Conservation (phyloP, 768 basidiomycete genomes). For the Cubamyces lactineus region DNA sequence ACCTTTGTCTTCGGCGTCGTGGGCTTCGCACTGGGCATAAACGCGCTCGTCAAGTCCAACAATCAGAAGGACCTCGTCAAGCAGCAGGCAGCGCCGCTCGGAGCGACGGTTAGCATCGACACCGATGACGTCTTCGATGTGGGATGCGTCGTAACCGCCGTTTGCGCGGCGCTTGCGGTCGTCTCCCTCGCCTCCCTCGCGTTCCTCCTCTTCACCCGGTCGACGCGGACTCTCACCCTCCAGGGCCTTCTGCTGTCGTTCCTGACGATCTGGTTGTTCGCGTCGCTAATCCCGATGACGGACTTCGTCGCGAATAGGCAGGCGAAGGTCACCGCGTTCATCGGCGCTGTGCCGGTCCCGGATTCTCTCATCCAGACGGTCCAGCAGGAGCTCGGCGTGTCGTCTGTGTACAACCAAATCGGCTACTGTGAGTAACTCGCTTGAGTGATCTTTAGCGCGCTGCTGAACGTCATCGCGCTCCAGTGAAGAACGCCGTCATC, state of each 20-base stretch:
- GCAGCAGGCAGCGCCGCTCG: constrained; percentile 34
- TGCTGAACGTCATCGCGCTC: neutral
- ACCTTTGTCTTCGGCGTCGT: constrained; percentile 36
- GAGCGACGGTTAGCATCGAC: constrained; percentile 42
- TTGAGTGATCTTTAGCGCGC: neutral
- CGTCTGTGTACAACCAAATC: constrained; percentile 48
- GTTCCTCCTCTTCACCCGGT: constrained; percentile 37
- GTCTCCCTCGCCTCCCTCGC: constrained; percentile 29
- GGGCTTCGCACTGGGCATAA: constrained; percentile 34
- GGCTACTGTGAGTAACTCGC: constrained; percentile 46
- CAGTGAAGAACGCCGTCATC: constrained; percentile 54
- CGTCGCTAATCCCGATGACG: constrained; percentile 50
- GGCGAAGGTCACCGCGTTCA: constrained; percentile 48
- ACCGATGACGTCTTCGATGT: constrained; percentile 33
- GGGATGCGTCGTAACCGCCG: constrained; percentile 40
- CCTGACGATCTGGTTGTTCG: constrained; percentile 51
- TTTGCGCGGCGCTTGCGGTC: constrained; percentile 31
- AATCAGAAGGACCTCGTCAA: constrained; percentile 40
- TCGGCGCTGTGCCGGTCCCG: constrained; percentile 44
- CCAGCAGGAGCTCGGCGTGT: constrained; percentile 43
- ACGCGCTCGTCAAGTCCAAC: constrained; percentile 44
- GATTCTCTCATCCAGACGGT: constrained; percentile 39
- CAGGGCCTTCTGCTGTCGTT: constrained; percentile 46
- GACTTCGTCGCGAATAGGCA: constrained; percentile 48
- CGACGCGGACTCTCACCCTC: constrained; percentile 36